Evolutionary conservation across 441 rosid species (phyloP).

Genomic region (Brassica balearica): DNA sequence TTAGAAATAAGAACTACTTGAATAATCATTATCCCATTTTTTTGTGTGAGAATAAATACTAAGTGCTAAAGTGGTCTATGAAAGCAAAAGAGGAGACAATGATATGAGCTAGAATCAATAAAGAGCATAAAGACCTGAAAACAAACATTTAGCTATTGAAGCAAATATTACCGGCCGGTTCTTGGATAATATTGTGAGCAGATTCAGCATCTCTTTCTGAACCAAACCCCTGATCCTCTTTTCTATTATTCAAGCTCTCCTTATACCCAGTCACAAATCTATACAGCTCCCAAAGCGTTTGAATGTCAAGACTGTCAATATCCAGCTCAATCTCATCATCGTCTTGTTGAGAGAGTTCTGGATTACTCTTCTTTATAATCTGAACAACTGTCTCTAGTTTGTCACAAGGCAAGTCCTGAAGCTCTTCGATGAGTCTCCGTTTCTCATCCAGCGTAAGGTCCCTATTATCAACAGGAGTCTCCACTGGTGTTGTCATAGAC

Average conservation of each 20-base stretch:
- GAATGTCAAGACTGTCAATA: conserved; percentile 74
- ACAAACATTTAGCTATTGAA: conserved; percentile 44
- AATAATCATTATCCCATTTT: background rate
- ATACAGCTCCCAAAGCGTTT: conserved; percentile 91
- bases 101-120: conserved; percentile 20
- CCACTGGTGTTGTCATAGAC: conserved; percentile 45
- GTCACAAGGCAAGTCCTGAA: conserved; percentile 68
- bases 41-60: too few relatives aligned
- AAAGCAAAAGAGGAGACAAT: background rate
- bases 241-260: conserved; percentile 57
- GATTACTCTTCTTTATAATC: conserved; percentile 68
- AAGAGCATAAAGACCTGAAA: conserved; percentile 15
- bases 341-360: conserved; percentile 66
- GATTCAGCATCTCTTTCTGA: conserved; percentile 52
- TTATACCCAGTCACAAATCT: conserved; percentile 60
- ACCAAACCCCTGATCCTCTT: conserved; percentile 58
- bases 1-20: conserved; percentile 54
- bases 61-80: too few relatives aligned
- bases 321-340: conserved; percentile 90
- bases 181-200: conserved; percentile 44
- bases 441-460: conserved; percentile 74
- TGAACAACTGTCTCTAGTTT: conserved; percentile 59
- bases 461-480: conserved; percentile 45
- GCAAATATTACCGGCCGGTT: conserved; percentile 25
- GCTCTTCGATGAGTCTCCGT: conserved; percentile 61